Evolutionary conservation across 208 protist genomes (phyloP), one percentile per base, ranked within the genome.

Genomic region (Crithidia sp.): DNA sequence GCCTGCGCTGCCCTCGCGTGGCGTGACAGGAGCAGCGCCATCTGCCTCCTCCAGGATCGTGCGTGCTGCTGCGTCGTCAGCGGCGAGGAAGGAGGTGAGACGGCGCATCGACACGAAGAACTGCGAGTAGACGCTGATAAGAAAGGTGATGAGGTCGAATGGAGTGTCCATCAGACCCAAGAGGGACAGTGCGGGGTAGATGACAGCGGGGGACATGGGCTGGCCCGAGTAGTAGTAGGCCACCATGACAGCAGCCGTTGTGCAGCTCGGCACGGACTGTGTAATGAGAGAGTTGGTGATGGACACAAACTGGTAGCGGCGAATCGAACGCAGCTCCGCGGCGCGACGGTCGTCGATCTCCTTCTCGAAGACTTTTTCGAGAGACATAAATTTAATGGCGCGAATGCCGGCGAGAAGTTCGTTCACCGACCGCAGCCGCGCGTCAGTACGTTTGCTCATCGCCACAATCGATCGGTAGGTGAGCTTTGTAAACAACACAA

Each of bases 371-470:
- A 19, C 17, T 14, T 85, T 68, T 68, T 98, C 97, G 87, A 94
- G 98, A 16, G 83, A 81, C 86, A 96, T 98, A 28, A 98, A 85
- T 82, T 99, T 99, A 53, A 95, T 87, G 2, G 98, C 68, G 28
- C 94, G 87, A n/a, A 99, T 97, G 2, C 89, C 89, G 39, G 83
- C 77, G 37, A 99, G 65, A 41, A 98, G 88, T 72, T 99, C 95
- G 77, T 97, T 98, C 5, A 90, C 93, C 5, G 79, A 63, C 67
- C 95, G 94, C 37, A 98, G 71, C 56, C 97, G 91, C 19, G 76
- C 79, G 71, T 99, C 98, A 0, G 85, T 98, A 19, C 63, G 56
- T 36, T 65, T 65, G 14, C 84, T 71, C 49, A 44, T 85, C 5
- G 53, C 41, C 9, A 16, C 14, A 6, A 75, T 72, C 55, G 52